Evolutionary conservation across 1,284 basidiomycete species (phyloP).

Genomic region (Ustilago xerochloae): DNA sequence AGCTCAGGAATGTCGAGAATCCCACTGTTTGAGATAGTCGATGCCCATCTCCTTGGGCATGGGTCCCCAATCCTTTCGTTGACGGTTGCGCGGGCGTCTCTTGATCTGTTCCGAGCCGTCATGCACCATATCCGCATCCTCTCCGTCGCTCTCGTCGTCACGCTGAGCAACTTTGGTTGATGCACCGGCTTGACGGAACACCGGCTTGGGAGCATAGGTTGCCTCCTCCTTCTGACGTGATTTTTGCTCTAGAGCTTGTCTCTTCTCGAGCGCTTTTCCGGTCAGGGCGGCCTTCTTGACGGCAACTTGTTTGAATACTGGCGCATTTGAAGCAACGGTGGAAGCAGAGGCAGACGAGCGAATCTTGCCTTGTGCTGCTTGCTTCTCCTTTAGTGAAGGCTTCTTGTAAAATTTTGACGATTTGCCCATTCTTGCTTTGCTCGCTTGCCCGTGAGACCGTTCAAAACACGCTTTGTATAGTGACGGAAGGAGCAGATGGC

Average conservation of each 20-base stretch:
- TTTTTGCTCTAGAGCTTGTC: constrained; percentile 30
- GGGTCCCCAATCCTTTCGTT: constrained; percentile 43
- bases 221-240: constrained; percentile 39
- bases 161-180: constrained; percentile 1
- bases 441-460: no score
- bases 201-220: constrained; percentile 36
- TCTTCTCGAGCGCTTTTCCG: constrained; percentile 36
- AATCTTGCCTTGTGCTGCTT: constrained; percentile 31
- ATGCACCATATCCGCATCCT: constrained; percentile 19
- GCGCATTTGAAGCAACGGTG: constrained; percentile 6
- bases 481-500: not conserved
- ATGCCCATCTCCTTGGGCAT: constrained; percentile 51
- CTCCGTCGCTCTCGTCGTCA: constrained; percentile 9
- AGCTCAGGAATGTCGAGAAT: no score
- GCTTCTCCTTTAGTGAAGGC: constrained; percentile 50
- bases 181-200: constrained; percentile 33
- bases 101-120: constrained; percentile 34
- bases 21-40: constrained; percentile 52
- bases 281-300: constrained; percentile 33
- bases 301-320: constrained; percentile 18
- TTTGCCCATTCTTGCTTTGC: constrained; percentile 41
- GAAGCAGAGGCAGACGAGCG: constrained; percentile 28
- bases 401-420: constrained; percentile 56
- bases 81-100: constrained; percentile 39
- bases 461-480: no score